Base-by-base conservation (phyloP, 352 stramenopile species). In the Globisporangium carolinianum region DNA sequence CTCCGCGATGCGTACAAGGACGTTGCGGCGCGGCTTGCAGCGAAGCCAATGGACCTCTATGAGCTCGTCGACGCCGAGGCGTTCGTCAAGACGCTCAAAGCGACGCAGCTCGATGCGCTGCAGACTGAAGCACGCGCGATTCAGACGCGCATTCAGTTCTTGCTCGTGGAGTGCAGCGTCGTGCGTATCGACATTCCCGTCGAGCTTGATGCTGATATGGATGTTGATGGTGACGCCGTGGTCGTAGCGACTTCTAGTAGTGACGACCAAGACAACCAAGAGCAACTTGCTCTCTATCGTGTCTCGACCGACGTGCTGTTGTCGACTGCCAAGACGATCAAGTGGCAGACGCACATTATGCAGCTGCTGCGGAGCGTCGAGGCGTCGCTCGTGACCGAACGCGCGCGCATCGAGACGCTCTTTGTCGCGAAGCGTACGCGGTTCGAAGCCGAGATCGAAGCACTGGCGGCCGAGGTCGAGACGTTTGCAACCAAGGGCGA, bases 401-500 rank as follows among this genome's bases (percentile, higher is more conserved):
- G 83, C 14, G 63, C 76, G 32, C 67, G 82, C 9, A 87, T 91
- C 48, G 83, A 93, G 65, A 68, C 75, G 2, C 69, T 85, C 41
- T 90, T 91, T 56, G 62, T 88, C 11, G 75, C 79, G 0, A 89
- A 89, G 39, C 60, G 83, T 2, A 83, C 81, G 15, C 81, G 78
- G 2, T 87, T 91, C 37, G 74, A 84, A 43, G 71, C 76, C 10
- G 83, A 91, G 47, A 81, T 91, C 4, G 80, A 91, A 11, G 76
- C 89, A 15, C 88, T 93, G 50, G 76, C 87, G n/a, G 61, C 47
- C 0, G 81, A 90, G 61, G 75, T 91, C 6, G 72, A 74, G 53
- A 70, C 70, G 1, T 89, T 93, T 46, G 70, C 83, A 0, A 91
- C 87, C 62, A 90, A 90, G 57, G 79, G 80, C 5, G 83, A 91